phyloP scores from a whole-genome alignment of 176 grass and related monocot species.

The Saccharum officinarum region DNA sequence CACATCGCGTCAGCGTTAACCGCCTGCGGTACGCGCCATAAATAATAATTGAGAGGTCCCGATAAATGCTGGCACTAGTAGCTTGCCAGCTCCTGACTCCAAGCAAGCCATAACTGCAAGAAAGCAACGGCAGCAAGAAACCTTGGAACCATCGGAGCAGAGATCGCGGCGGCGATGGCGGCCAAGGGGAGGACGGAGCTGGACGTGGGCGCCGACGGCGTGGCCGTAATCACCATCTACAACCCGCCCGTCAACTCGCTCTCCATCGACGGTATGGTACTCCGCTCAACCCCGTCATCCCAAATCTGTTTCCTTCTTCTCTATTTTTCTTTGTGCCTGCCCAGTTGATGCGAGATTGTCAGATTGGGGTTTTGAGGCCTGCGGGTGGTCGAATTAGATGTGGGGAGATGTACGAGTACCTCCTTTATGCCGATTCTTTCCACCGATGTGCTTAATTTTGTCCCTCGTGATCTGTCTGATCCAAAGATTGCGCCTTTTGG shows the following conservation, averaged over 20 bases:
- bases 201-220: slow-evolving; percentile 78
- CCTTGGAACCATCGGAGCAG: slow-evolving; percentile 22
- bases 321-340: not conserved
- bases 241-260: slow-evolving; percentile 91
- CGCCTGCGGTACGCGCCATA: slow-evolving; percentile 7
- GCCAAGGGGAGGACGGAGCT: slow-evolving; percentile 70
- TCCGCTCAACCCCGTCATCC: not conserved
- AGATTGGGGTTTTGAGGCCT: not conserved
- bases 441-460: slow-evolving; percentile 12
- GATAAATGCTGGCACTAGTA: not conserved
- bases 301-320: not conserved
- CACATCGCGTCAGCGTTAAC: slow-evolving; percentile 16
- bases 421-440: not conserved
- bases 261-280: slow-evolving; percentile 79
- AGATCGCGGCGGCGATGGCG: slow-evolving; percentile 43
- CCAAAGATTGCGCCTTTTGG: not conserved
- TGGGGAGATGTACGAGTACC: not conserved
- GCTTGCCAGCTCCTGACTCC: slow-evolving; percentile 35
- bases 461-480: not conserved
- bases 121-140: slow-evolving; percentile 11
- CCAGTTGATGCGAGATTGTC: not conserved
- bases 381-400: not conserved
- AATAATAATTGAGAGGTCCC: not conserved
- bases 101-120: slow-evolving; percentile 15
- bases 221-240: slow-evolving; percentile 85